Evolutionary conservation across 768 basidiomycete genomes (phyloP).

Genomic region (Phylloporus sp.): DNA sequence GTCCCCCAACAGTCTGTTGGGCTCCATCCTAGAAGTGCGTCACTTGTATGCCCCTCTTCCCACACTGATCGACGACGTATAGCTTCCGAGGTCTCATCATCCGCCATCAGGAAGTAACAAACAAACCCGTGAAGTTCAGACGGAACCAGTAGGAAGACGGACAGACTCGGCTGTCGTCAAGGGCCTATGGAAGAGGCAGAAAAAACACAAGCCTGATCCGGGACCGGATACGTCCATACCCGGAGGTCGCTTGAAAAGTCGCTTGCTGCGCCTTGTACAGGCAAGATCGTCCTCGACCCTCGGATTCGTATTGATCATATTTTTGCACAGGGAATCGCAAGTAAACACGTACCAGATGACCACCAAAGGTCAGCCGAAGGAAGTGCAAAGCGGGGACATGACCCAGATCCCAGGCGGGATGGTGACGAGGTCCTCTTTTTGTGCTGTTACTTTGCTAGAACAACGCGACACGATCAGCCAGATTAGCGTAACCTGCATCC

Average conservation of each 20-base stretch:
- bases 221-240: neutral
- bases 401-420: conserved; percentile 2
- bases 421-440: conserved; percentile 19
- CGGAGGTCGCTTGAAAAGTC: conserved; percentile 3
- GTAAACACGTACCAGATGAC: neutral
- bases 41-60: neutral
- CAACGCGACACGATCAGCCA: conserved; percentile 9
- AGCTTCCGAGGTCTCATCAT: conserved; percentile 15
- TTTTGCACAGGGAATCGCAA: conserved; percentile 8
- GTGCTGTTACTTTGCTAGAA: conserved; percentile 26
- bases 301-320: neutral
- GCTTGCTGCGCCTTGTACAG: conserved; percentile 16
- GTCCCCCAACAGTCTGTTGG: conserved; percentile 14
- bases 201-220: neutral
- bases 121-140: conserved; percentile 5
- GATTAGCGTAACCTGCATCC: neutral
- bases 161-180: neutral
- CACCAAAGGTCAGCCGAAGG: neutral
- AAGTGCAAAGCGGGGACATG: neutral
- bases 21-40: conserved; percentile 20
- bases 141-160: neutral
- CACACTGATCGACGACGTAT: neutral
- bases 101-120: neutral
- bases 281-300: conserved; percentile 1
- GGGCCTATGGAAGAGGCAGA: conserved; percentile 12